Conservation (phyloP, 2,329 filamentous ascomycete genomes). For the Lachnellula cervina region DNA sequence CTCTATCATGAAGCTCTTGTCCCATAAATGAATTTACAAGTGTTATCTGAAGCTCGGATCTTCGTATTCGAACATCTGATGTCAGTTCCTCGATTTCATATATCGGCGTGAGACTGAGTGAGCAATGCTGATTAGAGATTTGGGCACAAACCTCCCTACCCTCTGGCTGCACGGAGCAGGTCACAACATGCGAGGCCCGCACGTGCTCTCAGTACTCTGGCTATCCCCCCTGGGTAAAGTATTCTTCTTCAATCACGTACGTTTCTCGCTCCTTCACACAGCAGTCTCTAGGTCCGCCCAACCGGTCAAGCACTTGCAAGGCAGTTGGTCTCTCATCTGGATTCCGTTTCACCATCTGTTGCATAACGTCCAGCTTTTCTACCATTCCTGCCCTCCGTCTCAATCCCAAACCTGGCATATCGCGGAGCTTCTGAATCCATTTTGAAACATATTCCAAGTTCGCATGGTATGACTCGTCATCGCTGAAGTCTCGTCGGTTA, state of each 20-base stretch:
- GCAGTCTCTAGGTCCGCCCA: background rate
- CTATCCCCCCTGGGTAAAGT: too few relatives aligned
- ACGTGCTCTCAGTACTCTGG: too few relatives aligned
- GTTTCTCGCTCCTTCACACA: background rate
- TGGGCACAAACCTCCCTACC: too few relatives aligned
- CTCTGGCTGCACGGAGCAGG: too few relatives aligned
- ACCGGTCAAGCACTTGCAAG: background rate
- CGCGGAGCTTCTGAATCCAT: background rate
- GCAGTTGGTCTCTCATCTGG: background rate
- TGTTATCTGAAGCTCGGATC: too few relatives aligned
- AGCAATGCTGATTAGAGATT: too few relatives aligned
- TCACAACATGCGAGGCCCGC: too few relatives aligned
- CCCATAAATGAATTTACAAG: too few relatives aligned
- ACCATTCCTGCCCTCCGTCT: background rate
- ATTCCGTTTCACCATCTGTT: background rate
- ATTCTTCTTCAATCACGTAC: background rate
- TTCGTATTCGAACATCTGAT: too few relatives aligned
- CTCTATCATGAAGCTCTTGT: too few relatives aligned
- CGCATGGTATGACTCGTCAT: conserved; percentile 1
- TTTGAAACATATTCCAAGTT: background rate
- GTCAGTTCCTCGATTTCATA: too few relatives aligned
- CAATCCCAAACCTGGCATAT: background rate
- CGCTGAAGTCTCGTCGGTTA: background rate
- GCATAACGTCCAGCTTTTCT: background rate
- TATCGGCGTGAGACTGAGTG: too few relatives aligned